phyloP scores from a whole-genome alignment of 2,329 filamentous ascomycete genomes.

The Knufia petricola region DNA sequence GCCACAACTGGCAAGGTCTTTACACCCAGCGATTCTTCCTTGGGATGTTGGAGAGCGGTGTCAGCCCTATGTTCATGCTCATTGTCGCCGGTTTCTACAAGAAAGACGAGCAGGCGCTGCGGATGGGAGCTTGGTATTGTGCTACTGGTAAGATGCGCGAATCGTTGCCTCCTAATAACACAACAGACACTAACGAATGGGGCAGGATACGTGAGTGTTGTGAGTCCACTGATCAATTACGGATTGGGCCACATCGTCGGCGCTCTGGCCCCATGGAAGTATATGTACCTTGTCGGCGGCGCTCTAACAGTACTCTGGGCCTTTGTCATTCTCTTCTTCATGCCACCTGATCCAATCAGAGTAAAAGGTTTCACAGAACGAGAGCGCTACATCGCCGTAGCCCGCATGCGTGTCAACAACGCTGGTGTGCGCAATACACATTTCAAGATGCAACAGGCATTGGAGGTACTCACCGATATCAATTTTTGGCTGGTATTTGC shows the following conservation, averaged over 20 bases:
- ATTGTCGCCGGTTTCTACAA: constrained; percentile 56
- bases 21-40: constrained; percentile 58
- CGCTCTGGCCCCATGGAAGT: constrained; percentile 54
- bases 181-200: constrained; percentile 3
- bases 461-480: constrained; percentile 48
- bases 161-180: not conserved
- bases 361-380: constrained; percentile 59
- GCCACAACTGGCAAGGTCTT: constrained; percentile 53
- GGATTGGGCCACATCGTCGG: constrained; percentile 55
- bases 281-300: constrained; percentile 59
- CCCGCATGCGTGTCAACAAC: constrained; percentile 52
- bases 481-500: constrained; percentile 55
- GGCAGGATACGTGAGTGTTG: constrained; percentile 35
- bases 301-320: constrained; percentile 46
- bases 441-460: constrained; percentile 51
- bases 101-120: constrained; percentile 53
- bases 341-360: constrained; percentile 53
- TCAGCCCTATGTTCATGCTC: constrained; percentile 58
- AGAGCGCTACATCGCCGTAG: constrained; percentile 56
- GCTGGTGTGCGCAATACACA: constrained; percentile 53
- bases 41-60: constrained; percentile 51
- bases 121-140: constrained; percentile 60
- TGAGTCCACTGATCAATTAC: constrained; percentile 52
- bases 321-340: constrained; percentile 56
- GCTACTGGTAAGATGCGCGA: constrained; percentile 10